These are phyloP conservation scores for Eucalyptus viminalis DNA, from an alignment of 345 rosid genomes.

Conservation along the genomic window DNA sequence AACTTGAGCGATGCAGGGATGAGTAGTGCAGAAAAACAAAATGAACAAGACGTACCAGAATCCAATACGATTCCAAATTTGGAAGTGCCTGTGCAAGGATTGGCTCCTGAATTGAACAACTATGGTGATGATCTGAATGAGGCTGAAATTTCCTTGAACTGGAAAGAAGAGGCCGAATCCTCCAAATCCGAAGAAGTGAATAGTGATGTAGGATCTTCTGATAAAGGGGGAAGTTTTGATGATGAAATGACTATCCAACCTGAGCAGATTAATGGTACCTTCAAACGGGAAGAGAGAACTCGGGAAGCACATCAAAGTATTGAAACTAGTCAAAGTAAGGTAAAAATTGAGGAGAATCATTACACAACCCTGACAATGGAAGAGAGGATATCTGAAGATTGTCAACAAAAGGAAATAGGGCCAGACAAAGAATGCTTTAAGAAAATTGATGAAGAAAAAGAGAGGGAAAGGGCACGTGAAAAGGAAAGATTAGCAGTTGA, in stretches of 20 bases:
- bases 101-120: neutral
- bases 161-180: neutral
- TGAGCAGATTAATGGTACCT: neutral
- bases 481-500: constrained; percentile 77
- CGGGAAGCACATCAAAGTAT: constrained; percentile 3
- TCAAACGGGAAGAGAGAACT: constrained; percentile 5
- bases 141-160: neutral
- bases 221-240: neutral
- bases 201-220: neutral
- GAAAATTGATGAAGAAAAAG: constrained; percentile 42
- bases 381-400: constrained; percentile 26
- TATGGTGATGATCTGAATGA: neutral
- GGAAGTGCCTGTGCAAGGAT: constrained; percentile 25
- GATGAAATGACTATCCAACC: neutral
- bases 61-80: constrained; percentile 3
- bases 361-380: constrained; percentile 17
- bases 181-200: neutral
- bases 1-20: constrained; percentile 12
- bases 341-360: constrained; percentile 18
- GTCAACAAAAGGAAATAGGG: constrained; percentile 24
- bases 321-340: constrained; percentile 7
- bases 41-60: constrained; percentile 13
- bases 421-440: constrained; percentile 11
- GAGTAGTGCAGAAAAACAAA: constrained; percentile 15
- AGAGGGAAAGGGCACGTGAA: constrained; percentile 42